phyloP scores from a whole-genome alignment of 495 filamentous ascomycete genomes.

The Neurospora sp. region DNA sequence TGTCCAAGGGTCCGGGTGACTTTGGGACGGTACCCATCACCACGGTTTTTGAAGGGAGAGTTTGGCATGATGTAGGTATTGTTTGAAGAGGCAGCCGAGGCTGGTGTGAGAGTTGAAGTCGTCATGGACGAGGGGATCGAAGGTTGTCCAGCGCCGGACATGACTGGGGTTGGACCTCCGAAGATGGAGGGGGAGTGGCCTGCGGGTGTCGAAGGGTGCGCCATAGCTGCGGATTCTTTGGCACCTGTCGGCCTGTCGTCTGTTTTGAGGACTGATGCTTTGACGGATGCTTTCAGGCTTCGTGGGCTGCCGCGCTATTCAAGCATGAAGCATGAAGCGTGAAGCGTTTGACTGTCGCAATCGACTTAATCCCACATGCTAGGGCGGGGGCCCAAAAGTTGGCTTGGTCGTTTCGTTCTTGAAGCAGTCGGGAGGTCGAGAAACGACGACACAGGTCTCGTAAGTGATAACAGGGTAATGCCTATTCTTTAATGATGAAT shows the following conservation, averaged over 20 bases:
- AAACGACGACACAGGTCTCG: background rate
- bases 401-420: background rate
- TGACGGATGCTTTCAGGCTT: background rate
- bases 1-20: constrained; percentile 75
- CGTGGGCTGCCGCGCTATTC: background rate
- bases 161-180: constrained; percentile 13
- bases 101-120: constrained; percentile 29
- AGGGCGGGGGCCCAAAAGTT: background rate
- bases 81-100: constrained; percentile 47
- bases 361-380: background rate
- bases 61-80: constrained; percentile 80
- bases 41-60: constrained; percentile 56
- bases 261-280: background rate
- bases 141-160: constrained; percentile 2
- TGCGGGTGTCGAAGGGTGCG: constrained; percentile 20
- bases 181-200: constrained; percentile 21
- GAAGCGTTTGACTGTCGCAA: background rate
- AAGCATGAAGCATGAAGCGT: background rate
- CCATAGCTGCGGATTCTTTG: constrained; percentile 14
- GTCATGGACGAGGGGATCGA: constrained; percentile 11
- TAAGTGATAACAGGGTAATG: background rate
- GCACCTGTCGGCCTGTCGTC: background rate
- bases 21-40: constrained; percentile 67
- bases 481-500: background rate
- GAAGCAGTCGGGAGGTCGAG: background rate